These are phyloP conservation scores for Tuber microsphaerosporum DNA, from an alignment of 495 filamentous ascomycete genomes.

Conservation along the genomic window DNA sequence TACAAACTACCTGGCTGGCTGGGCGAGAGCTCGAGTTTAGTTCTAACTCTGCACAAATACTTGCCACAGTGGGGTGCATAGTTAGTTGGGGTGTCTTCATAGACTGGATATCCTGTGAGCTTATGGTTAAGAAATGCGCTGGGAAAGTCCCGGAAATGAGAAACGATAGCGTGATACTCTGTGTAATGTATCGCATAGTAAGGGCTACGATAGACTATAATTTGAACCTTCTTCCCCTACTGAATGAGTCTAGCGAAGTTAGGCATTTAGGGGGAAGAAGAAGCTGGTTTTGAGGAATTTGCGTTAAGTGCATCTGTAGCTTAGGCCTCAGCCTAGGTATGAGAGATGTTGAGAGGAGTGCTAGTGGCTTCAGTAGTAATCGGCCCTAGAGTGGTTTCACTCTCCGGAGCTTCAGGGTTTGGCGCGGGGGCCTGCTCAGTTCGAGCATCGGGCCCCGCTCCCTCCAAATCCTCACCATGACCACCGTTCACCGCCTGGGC, in stretches of 20 bases:
- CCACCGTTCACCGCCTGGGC: background rate
- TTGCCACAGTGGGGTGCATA: background rate
- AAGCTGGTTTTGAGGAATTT: background rate
- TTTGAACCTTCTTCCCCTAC: background rate
- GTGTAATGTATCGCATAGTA: too few species aligned
- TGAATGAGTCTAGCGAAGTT: background rate
- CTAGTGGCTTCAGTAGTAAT: background rate
- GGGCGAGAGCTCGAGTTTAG: background rate
- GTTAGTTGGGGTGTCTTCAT: background rate
- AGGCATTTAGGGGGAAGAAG: background rate
- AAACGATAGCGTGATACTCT: background rate
- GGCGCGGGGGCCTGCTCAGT: background rate
- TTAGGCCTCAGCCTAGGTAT: background rate
- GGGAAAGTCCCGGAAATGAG: background rate
- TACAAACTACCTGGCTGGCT: background rate
- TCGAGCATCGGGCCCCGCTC: background rate
- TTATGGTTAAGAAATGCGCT: background rate
- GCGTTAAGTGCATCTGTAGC: background rate
- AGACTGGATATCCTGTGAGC: background rate
- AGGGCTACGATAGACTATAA: background rate
- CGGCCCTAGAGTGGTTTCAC: background rate
- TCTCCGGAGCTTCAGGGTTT: background rate
- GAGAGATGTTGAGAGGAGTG: background rate
- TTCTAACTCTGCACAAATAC: background rate
- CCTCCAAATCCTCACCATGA: background rate